phyloP scores from a whole-genome alignment of 768 basidiomycete genomes.

The Termitomyces sp. region DNA sequence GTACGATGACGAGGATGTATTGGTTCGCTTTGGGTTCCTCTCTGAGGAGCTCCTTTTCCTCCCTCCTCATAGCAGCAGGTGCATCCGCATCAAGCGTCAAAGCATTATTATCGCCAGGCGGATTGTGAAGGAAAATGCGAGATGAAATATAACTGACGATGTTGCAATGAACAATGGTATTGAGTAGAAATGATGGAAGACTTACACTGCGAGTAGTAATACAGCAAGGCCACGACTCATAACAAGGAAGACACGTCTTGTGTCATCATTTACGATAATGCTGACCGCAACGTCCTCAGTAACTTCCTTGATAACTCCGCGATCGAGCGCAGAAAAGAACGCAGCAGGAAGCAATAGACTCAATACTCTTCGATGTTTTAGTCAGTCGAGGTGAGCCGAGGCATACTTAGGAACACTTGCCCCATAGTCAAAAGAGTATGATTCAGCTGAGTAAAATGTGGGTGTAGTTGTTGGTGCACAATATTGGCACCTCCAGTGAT shows the following conservation, averaged over 20 bases:
- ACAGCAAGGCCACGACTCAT: slow-evolving; percentile 66
- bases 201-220: slow-evolving; percentile 55
- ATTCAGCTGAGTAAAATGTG: slow-evolving; percentile 60
- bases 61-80: slow-evolving; percentile 35
- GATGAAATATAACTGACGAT: slow-evolving; percentile 53
- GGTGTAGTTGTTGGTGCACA: slow-evolving; percentile 62
- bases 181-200: neutral
- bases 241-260: slow-evolving; percentile 41
- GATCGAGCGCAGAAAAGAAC: slow-evolving; percentile 56
- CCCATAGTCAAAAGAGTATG: slow-evolving; percentile 65
- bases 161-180: neutral
- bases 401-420: slow-evolving; percentile 25
- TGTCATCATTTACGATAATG: slow-evolving; percentile 33
- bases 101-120: slow-evolving; percentile 53
- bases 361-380: slow-evolving; percentile 41
- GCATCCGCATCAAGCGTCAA: slow-evolving; percentile 36
- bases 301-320: slow-evolving; percentile 16
- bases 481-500: slow-evolving; percentile 67
- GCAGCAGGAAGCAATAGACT: slow-evolving; percentile 60
- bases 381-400: neutral
- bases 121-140: slow-evolving; percentile 64
- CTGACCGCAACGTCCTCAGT: slow-evolving; percentile 14
- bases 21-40: slow-evolving; percentile 56
- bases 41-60: slow-evolving; percentile 26
- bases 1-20: slow-evolving; percentile 51